phyloP scores from a whole-genome alignment of 2,329 filamentous ascomycete genomes.

The Emergomyces orientalis region DNA sequence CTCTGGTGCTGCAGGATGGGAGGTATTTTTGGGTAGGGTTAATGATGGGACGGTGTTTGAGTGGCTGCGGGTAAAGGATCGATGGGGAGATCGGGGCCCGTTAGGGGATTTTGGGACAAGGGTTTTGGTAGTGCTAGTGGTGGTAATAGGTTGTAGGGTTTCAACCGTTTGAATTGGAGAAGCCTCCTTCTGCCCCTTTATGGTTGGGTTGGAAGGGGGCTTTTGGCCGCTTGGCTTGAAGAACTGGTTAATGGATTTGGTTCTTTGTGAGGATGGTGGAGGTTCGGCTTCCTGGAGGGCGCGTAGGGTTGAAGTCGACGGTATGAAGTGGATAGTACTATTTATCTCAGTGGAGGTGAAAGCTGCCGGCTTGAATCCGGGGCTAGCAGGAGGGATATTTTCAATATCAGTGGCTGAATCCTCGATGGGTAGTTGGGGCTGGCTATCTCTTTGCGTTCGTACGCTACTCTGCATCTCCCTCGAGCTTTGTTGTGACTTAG shows the following conservation, averaged over 20 bases:
- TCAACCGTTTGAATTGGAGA: neutral
- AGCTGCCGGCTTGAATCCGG: neutral
- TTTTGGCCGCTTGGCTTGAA: constrained; percentile 11
- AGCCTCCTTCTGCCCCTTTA: neutral
- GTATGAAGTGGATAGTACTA: constrained; percentile 6
- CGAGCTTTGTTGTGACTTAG: constrained; percentile 9
- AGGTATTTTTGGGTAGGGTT: neutral
- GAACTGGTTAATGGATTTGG: constrained; percentile 10
- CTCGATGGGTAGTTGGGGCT: neutral
- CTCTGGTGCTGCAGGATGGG: neutral
- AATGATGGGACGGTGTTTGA: neutral
- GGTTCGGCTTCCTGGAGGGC: constrained; percentile 10
- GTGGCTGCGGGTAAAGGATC: neutral
- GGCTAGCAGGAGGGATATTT: neutral
- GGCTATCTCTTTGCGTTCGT: neutral
- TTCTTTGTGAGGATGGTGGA: constrained; percentile 7
- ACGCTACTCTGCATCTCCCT: neutral
- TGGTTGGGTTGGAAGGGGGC: neutral
- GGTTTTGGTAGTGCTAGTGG: neutral
- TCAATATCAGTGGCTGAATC: neutral
- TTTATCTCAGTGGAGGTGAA: neutral
- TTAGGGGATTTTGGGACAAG: neutral
- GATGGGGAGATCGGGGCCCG: neutral
- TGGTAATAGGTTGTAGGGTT: neutral
- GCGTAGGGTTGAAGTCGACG: constrained; percentile 10